Percentiles rank a stretch among this genome's conserved stretches.
These are phyloP conservation scores for Cladorrhinum samala DNA, from an alignment of 495 filamentous ascomycete genomes.

Conservation along the genomic window DNA sequence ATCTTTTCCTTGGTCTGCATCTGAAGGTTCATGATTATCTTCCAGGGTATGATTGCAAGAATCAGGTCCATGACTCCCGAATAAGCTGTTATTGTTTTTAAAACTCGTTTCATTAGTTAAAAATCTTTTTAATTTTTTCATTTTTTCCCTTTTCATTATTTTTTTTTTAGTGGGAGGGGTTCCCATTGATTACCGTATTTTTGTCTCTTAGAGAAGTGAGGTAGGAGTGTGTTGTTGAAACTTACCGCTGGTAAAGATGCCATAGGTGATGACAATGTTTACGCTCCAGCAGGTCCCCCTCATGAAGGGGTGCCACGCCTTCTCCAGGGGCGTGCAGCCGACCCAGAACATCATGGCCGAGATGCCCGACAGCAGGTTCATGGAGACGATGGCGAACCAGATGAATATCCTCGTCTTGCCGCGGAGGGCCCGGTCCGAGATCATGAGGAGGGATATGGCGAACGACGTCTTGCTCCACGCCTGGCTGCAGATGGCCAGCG, in stretches of 20 bases:
- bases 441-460: slow-evolving; percentile 21
- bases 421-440: slow-evolving; percentile 20
- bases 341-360: slow-evolving; percentile 36
- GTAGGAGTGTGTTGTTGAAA: too few species aligned
- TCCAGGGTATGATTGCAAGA: slow-evolving; percentile 27
- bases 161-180: too few species aligned
- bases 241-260: slow-evolving; percentile 22
- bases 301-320: slow-evolving; percentile 26
- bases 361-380: slow-evolving; percentile 35
- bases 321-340: slow-evolving; percentile 31
- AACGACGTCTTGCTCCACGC: slow-evolving; percentile 32
- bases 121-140: too few species aligned
- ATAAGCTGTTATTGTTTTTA: too few species aligned
- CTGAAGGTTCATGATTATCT: slow-evolving; percentile 25
- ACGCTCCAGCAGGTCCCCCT: slow-evolving; percentile 31
- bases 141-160: too few species aligned
- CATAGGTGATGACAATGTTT: slow-evolving; percentile 16
- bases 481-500: slow-evolving; percentile 21
- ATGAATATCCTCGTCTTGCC: slow-evolving; percentile 18
- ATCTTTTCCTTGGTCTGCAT: slow-evolving; percentile 30
- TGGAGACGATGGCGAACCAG: slow-evolving; percentile 28
- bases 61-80: slow-evolving; percentile 25
- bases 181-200: too few species aligned
- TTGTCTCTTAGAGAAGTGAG: neutral
- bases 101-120: too few species aligned